These are phyloP conservation scores for Psilocybe mexicana DNA, from an alignment of 1,284 basidiomycete genomes.

Conservation along the genomic window DNA sequence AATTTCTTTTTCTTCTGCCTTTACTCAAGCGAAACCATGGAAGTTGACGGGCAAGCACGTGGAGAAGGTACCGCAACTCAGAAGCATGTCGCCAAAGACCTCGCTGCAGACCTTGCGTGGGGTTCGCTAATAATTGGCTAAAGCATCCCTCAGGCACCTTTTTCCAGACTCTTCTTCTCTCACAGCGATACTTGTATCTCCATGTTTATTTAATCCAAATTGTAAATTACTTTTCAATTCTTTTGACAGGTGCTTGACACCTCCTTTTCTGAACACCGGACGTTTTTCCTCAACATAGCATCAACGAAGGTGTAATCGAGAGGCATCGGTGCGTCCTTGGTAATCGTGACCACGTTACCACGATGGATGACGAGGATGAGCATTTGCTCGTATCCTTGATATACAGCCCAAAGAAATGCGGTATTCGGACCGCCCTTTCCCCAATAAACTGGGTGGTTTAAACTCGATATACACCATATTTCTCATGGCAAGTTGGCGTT, in stretches of 20 bases:
- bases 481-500: constrained; percentile 6
- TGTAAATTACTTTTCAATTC: constrained; percentile 8
- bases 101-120: constrained; percentile 54
- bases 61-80: constrained; percentile 47
- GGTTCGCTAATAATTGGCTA: constrained; percentile 29
- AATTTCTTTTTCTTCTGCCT: constrained; percentile 6
- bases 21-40: constrained; percentile 12
- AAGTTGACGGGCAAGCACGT: constrained; percentile 47
- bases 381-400: constrained; percentile 1
- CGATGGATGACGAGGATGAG: constrained; percentile 1
- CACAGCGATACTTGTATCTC: constrained; percentile 11
- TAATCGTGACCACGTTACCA: constrained; percentile 10
- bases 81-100: constrained; percentile 55
- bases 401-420: constrained; percentile 3
- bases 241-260: constrained; percentile 5
- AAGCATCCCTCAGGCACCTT: constrained; percentile 15
- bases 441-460: constrained; percentile 7
- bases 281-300: neutral
- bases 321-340: neutral
- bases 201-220: constrained; percentile 9
- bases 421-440: constrained; percentile 16
- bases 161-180: constrained; percentile 2
- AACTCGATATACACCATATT: constrained; percentile 8
- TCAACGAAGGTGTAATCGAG: neutral
- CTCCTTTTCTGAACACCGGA: neutral